phyloP scores from a whole-genome alignment of 129 eudicot genomes.

The Oenanthe sinensis region DNA sequence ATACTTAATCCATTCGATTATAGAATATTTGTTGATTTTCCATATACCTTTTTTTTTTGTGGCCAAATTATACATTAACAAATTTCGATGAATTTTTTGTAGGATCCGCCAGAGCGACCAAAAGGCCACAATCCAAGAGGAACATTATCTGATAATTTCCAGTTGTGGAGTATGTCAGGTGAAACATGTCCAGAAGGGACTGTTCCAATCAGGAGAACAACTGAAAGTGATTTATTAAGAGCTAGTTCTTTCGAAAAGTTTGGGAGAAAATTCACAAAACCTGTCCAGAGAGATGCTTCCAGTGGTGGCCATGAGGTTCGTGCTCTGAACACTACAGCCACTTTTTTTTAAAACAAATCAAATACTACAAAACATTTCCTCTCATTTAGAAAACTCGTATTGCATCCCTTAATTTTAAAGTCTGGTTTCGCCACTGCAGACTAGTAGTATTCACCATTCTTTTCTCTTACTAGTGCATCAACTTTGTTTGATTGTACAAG shows the following conservation, averaged over 20 bases:
- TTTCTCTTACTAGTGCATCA: not conserved
- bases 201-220: constrained; percentile 84
- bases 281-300: constrained; percentile 57
- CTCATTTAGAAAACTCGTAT: not conserved
- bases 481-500: not conserved
- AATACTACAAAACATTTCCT: not conserved
- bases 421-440: not conserved
- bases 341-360: not conserved
- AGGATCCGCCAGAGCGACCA: constrained; percentile 96
- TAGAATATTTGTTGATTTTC: not conserved
- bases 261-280: constrained; percentile 50
- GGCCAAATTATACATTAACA: not conserved
- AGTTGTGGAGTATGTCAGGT: constrained; percentile 71
- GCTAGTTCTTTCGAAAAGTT: constrained; percentile 51
- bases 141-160: constrained; percentile 34
- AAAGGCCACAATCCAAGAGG: constrained; percentile 32
- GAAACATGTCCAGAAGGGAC: constrained; percentile 89
- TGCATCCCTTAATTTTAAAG: not conserved
- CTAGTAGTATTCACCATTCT: not conserved
- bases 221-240: constrained; percentile 59
- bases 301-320: constrained; percentile 86
- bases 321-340: not conserved
- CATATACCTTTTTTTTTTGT: not conserved
- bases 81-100: not conserved
- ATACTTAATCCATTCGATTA: not conserved